A percentile compares a stretch with the other conserved stretches of the same genome.
Conservation (phyloP, 768 basidiomycete species). For the Phaeolepiota aurea region DNA sequence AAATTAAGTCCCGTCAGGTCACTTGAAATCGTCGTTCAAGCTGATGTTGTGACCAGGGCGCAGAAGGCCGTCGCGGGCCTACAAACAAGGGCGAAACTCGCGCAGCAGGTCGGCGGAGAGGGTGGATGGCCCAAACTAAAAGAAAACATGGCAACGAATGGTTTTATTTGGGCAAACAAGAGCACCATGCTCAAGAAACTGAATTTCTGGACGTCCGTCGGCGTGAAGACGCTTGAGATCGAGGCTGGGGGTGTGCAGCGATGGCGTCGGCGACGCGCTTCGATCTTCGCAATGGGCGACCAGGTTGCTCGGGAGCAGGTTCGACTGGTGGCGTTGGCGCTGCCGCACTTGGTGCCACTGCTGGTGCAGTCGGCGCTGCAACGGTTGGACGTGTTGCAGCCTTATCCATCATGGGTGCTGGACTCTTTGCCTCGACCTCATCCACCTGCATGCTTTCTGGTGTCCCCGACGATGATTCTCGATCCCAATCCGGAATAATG, state of each 20-base stretch:
- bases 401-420: constrained; percentile 4
- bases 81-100: constrained; percentile 4
- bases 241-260: constrained; percentile 37
- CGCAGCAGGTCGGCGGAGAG: background rate
- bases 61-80: background rate
- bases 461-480: constrained; percentile 16
- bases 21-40: background rate
- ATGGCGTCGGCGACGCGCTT: constrained; percentile 59
- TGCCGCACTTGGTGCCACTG: background rate
- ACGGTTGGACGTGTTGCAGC: background rate
- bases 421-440: constrained; percentile 4
- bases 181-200: constrained; percentile 20
- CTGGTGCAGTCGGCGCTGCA: constrained; percentile 1
- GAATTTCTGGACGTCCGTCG: constrained; percentile 32
- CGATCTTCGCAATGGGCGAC: constrained; percentile 47
- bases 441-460: constrained; percentile 10
- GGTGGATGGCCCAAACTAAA: constrained; percentile 4
- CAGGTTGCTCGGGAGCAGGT: constrained; percentile 7
- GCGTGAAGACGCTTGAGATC: constrained; percentile 28
- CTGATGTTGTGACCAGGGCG: background rate
- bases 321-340: background rate
- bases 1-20: constrained; percentile 6
- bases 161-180: too few relatives aligned
- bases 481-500: constrained; percentile 48
- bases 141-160: constrained; percentile 5